These are phyloP conservation scores for Volvox reticuliferus DNA, from an alignment of 139 green algal genomes.

Conservation along the genomic window DNA sequence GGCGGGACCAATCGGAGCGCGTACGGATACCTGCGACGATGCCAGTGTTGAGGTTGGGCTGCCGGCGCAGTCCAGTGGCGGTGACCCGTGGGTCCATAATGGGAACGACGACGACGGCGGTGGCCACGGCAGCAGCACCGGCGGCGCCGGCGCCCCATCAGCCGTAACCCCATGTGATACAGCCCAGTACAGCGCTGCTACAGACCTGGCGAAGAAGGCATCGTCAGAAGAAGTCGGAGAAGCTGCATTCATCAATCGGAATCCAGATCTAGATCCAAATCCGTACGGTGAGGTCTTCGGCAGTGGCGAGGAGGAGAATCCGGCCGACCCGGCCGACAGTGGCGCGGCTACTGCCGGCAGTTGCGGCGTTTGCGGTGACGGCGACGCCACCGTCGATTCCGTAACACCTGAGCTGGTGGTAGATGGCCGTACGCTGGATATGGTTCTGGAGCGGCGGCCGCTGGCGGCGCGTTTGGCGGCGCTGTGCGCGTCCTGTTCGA, in stretches of 20 bases:
- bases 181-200: no score
- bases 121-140: not conserved
- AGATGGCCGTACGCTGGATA: conserved; percentile 50
- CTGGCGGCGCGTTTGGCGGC: conserved; percentile 13
- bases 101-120: not conserved
- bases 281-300: no score
- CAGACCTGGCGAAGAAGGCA: no score
- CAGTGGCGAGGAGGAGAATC: not conserved
- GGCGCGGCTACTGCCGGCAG: not conserved
- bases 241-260: no score
- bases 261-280: not conserved
- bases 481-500: conserved; percentile 55
- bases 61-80: not conserved
- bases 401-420: conserved; percentile 49
- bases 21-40: no score
- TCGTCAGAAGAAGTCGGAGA: no score
- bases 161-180: no score
- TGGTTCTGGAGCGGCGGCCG: conserved; percentile 42
- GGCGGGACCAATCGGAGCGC: not conserved
- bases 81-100: not conserved
- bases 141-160: no score
- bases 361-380: not conserved
- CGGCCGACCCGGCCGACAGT: not conserved
- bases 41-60: no score
- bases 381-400: not conserved